These are phyloP conservation scores for Claviceps sp. DNA, from an alignment of 2,329 filamentous ascomycete genomes.

Conservation along the genomic window DNA sequence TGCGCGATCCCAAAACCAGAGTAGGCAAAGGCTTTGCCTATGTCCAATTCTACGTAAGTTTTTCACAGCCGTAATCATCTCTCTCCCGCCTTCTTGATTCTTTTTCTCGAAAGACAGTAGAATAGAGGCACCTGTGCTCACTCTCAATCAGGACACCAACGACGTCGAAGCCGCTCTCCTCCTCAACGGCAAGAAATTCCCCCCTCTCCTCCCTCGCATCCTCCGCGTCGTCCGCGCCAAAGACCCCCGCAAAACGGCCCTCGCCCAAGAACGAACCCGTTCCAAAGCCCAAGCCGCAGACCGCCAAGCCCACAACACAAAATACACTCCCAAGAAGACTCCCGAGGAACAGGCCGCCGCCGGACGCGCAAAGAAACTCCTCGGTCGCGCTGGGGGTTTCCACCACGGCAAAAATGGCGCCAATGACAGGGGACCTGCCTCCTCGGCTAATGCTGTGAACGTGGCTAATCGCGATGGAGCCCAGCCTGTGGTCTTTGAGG, in stretches of 20 bases:
- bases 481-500: conserved; percentile 69
- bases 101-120: background rate
- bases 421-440: conserved; percentile 7
- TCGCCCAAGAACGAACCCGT: conserved; percentile 26
- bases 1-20: conserved; percentile 77
- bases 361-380: conserved; percentile 60
- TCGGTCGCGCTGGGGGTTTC: conserved; percentile 54
- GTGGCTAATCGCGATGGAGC: conserved; percentile 21
- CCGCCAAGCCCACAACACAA: conserved; percentile 25
- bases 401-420: conserved; percentile 25
- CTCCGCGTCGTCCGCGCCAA: conserved; percentile 81
- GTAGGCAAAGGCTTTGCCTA: conserved; percentile 97
- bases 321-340: conserved; percentile 58
- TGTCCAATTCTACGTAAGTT: conserved; percentile 70
- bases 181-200: conserved; percentile 81
- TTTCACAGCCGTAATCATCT: background rate
- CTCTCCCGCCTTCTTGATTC: background rate
- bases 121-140: background rate
- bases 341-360: conserved; percentile 56
- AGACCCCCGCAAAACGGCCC: conserved; percentile 47
- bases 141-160: conserved; percentile 51
- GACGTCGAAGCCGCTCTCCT: conserved; percentile 83
- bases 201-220: conserved; percentile 80
- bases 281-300: conserved; percentile 23
- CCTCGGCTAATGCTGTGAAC: conserved; percentile 16